Percentiles rank a stretch among this genome's conserved stretches.
Conservation (phyloP, 768 basidiomycete species). For the Mycena venus region DNA sequence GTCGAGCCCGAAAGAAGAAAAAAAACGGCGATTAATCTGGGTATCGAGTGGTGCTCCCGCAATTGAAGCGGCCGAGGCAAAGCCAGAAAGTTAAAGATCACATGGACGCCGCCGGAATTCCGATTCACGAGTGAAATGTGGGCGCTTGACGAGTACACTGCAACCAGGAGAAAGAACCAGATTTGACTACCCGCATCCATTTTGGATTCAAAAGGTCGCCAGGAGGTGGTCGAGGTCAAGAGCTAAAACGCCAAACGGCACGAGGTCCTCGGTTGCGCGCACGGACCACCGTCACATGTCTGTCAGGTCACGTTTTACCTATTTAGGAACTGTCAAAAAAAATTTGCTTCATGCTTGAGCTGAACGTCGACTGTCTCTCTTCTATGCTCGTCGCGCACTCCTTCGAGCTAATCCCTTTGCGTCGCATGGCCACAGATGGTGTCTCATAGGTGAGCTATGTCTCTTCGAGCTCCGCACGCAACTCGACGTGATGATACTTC, state of each 20-base stretch:
- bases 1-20: too few relatives aligned
- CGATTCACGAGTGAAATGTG: too few relatives aligned
- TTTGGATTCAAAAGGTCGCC: too few relatives aligned
- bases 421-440: neutral
- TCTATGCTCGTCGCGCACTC: neutral
- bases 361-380: neutral
- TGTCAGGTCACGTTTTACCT: too few relatives aligned
- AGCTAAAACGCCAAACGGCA: neutral
- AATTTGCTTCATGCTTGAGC: neutral
- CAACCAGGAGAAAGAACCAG: too few relatives aligned
- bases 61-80: neutral
- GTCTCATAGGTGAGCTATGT: slow-evolving; percentile 5
- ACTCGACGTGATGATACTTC: slow-evolving; percentile 68
- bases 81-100: neutral
- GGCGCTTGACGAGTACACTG: too few relatives aligned
- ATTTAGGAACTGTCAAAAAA: neutral
- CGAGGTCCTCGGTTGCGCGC: neutral
- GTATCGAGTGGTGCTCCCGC: too few relatives aligned
- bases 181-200: too few relatives aligned
- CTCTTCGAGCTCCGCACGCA: neutral
- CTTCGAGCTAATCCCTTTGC: neutral
- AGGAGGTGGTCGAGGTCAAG: too few relatives aligned
- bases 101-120: neutral
- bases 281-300: neutral
- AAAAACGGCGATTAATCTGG: too few relatives aligned